Base-by-base conservation (phyloP, 2,329 filamentous ascomycete species). In the Colletotrichum eremochloae region DNA sequence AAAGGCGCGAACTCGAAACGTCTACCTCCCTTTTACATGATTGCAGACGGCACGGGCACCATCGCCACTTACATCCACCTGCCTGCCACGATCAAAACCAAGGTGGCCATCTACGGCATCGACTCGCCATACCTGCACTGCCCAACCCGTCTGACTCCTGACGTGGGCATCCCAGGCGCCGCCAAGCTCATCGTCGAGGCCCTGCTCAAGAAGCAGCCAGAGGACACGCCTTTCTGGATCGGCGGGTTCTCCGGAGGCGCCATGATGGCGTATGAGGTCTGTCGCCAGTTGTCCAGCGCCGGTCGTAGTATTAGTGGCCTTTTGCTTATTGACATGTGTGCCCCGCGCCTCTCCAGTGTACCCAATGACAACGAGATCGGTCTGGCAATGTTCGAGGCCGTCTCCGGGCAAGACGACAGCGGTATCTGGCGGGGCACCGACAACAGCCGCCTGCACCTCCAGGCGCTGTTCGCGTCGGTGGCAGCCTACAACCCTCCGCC, bases 21-120 rank as follows among this genome's bases (percentile, higher is more conserved):
- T 12, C 55, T 42, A 5, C 33, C 42, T 38, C n/a, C 63, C 29
- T 3, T 67, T 5, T 67, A 46, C 36, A 53, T 67, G 64, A 38
- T 61, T 44, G 42, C n/a, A 3, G 64, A 67, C 46, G 64, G 64
- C 33, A 67, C 46, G 7, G 64, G 64, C 46, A 53, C 64, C 5
- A 67, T 67, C 38, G 56, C 64, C 20, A 61, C 44, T 29, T 67
- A 67, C 56, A 67, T 67, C 44, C 56, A 67, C 36, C 64, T 67
- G 6, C 63, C 15, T 56, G 53, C 38, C 5, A 12, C 40, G 40
- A 42, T 42, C 40, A 42, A 15, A 12, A 42, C 2, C 40, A 42
- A 42, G 40, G 40, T 56, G 36, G 18, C 38, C 9, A 15, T 67
- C 7, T 67, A 61, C 46, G 64, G 64, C 7, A 61, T 67, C 20